phyloP scores from a whole-genome alignment of 2,329 filamentous ascomycete species.

The Botrytis squamosa region DNA sequence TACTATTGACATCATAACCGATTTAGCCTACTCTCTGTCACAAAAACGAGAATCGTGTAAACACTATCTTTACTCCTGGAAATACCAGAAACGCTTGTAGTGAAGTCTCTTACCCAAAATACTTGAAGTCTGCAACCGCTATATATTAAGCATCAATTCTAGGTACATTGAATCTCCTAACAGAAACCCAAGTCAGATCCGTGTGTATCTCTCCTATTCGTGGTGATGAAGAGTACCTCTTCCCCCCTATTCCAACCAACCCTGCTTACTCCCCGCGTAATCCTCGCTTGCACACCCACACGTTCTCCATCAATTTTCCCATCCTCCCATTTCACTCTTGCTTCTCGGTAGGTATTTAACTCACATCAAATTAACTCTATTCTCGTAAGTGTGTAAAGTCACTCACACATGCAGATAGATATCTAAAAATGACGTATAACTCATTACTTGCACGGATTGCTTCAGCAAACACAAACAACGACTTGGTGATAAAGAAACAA shows the following conservation, averaged over 20 bases:
- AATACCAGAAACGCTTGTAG: neutral
- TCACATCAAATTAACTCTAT: neutral
- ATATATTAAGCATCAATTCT: neutral
- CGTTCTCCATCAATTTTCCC: neutral
- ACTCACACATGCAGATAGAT: neutral
- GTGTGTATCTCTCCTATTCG: neutral
- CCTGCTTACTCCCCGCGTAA: neutral
- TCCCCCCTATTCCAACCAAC: neutral
- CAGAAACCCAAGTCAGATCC: neutral
- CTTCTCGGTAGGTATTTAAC: neutral
- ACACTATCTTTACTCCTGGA: neutral
- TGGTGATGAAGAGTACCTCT: neutral
- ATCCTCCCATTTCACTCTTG: neutral
- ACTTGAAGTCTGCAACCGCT: too few relatives aligned
- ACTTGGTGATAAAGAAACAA: neutral
- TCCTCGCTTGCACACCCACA: neutral
- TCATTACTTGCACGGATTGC: too few relatives aligned
- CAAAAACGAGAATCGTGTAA: neutral
- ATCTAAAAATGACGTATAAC: neutral
- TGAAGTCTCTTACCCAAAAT: neutral
- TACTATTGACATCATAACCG: neutral
- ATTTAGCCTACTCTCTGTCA: neutral
- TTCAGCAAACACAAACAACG: neutral
- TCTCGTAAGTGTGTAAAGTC: neutral
- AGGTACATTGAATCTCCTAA: neutral